Evolutionary conservation across 129 eudicot genomes (phyloP).

Genomic region (Oenanthe sinensis): DNA sequence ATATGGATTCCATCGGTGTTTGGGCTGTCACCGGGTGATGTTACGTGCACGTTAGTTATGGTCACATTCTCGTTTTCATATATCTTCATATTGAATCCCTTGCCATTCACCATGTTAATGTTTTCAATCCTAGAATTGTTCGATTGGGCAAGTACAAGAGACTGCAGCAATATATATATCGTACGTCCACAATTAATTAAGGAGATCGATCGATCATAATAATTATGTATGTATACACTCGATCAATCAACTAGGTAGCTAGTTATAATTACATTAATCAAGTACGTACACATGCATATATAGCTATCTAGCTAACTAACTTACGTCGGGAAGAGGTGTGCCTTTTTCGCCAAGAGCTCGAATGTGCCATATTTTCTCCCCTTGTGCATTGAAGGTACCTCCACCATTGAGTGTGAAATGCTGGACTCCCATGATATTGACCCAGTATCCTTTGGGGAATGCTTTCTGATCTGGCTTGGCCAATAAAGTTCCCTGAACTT

Average conservation of each 20-base stretch:
- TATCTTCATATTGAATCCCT: constrained; percentile 35
- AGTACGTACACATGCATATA: too few relatives aligned
- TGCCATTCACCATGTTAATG: constrained; percentile 19
- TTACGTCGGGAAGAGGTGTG: constrained; percentile 35
- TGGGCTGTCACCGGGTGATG: constrained; percentile 37
- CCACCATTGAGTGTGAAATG: constrained; percentile 30
- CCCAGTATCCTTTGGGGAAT: constrained; percentile 18
- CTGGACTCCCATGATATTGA: not conserved
- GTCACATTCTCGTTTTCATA: constrained; percentile 12
- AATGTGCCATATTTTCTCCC: constrained; percentile 14
- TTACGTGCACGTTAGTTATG: not conserved
- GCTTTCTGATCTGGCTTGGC: constrained; percentile 20
- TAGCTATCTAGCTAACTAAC: not conserved
- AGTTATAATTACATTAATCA: too few relatives aligned
- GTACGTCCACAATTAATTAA: too few relatives aligned
- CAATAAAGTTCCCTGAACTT: constrained; percentile 35
- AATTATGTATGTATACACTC: too few relatives aligned
- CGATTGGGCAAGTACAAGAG: constrained; percentile 21
- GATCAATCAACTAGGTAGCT: too few relatives aligned
- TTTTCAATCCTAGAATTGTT: constrained; percentile 7
- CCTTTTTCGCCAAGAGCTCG: not conserved
- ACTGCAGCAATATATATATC: constrained; percentile 26
- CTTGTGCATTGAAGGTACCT: constrained; percentile 37
- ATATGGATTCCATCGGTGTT: constrained; percentile 48
- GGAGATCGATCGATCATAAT: too few relatives aligned